Evolutionary conservation across 257 asterid genomes (phyloP), one percentile per base, ranked within the genome.

Genomic region (Ballota nigra): DNA sequence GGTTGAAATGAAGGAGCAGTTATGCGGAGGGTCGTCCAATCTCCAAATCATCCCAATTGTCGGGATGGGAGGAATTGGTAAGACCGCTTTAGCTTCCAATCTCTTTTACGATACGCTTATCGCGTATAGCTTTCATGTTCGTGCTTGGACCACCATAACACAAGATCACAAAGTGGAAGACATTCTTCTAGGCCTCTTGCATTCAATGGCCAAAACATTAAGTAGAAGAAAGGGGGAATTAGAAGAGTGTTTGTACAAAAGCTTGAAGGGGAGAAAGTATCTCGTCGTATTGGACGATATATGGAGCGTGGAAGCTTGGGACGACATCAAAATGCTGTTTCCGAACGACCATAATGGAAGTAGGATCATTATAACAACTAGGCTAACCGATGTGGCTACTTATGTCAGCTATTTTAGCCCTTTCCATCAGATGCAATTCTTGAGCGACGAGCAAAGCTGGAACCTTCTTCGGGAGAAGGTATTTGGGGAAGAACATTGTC

Each of bases 21-120:
- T 74, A n/a, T 74, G 79, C 9, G 79, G 77, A 18, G 83, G 68
- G 11, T 56, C 79, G 26, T 36, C 77, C 1, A 63, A 58, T 8
- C 79, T 79, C 58, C 58, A 69, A 9, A 8, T 74, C 72, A 9
- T 78, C 22, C 51, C 82, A 28, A 33, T 78, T 0, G 74, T 65
- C 22, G 83, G 83, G 9, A 74, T 78, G 83, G 79, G 77, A 3
- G 82, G 82, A 29, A 72, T 78, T 8, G 82, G 78, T 29, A 78
- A 78, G 77, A 74, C 83, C 26, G 68, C 83, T 74, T 15, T 79
- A 47, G 83, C 80, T 11, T 58, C n/a, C 11, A 56, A 57, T 63
- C 13, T 69, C 12, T 79, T 63, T 33, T 22, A 69, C 4, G 83
- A 79, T 65, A 34, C 71, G 0, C 20, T 57, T 4, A 52, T 26